phyloP scores from a whole-genome alignment of 257 asterid species.

The Nicotiana tomentosiformis region DNA sequence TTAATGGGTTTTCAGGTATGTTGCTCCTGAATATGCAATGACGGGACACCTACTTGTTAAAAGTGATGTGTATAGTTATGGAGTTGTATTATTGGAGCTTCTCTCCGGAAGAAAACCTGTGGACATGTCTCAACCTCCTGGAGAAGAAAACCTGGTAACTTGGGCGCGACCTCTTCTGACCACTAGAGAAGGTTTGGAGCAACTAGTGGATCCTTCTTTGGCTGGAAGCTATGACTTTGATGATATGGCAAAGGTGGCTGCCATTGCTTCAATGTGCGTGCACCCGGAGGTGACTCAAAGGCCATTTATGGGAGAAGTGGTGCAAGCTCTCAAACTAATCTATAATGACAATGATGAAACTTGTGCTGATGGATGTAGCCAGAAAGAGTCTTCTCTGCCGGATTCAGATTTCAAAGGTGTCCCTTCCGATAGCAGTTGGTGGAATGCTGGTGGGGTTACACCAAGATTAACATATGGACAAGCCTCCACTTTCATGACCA shows the following conservation, averaged over 20 bases:
- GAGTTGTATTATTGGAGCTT: slow-evolving; percentile 86
- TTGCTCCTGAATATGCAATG: slow-evolving; percentile 98
- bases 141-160: slow-evolving; percentile 94
- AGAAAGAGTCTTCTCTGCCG: slow-evolving; percentile 69
- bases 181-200: slow-evolving; percentile 80
- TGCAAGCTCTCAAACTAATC: slow-evolving; percentile 93
- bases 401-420: slow-evolving; percentile 70
- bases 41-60: slow-evolving; percentile 91
- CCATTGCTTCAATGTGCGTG: slow-evolving; percentile 94
- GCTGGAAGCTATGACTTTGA: slow-evolving; percentile 74
- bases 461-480: slow-evolving; percentile 62
- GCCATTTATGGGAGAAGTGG: slow-evolving; percentile 98
- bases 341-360: slow-evolving; percentile 73
- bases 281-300: slow-evolving; percentile 91
- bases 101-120: slow-evolving; percentile 87
- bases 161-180: slow-evolving; percentile 91
- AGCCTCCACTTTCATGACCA: slow-evolving; percentile 75
- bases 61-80: slow-evolving; percentile 92
- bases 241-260: slow-evolving; percentile 95
- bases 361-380: slow-evolving; percentile 72
- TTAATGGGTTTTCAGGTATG: slow-evolving; percentile 45
- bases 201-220: slow-evolving; percentile 74
- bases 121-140: slow-evolving; percentile 89
- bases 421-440: slow-evolving; percentile 94
- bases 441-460: slow-evolving; percentile 74